A percentile compares a stretch with the other conserved stretches of the same genome.
Conservation (phyloP, 805 yeast genomes). For the Candida saitoana region DNA sequence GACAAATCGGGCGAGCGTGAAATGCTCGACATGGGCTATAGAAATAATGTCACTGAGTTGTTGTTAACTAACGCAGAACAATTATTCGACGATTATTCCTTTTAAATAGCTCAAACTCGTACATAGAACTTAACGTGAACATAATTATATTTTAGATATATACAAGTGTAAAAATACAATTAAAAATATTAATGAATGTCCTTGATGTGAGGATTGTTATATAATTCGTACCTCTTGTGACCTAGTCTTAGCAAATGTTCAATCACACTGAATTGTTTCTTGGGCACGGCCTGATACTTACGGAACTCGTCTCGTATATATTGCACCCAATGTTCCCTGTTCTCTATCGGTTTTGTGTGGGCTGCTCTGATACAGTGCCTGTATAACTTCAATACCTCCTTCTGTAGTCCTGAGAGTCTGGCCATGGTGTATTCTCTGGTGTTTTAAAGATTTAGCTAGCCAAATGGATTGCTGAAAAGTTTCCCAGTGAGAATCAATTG, state of each 20-base stretch:
- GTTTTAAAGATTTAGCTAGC: too few relatives aligned
- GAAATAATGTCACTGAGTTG: constrained; percentile 75
- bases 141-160: too few relatives aligned
- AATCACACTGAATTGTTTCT: constrained; percentile 78
- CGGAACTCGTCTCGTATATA: constrained; percentile 62
- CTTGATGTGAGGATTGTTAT: constrained; percentile 64
- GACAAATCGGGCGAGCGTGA: constrained; percentile 79
- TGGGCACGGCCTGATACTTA: constrained; percentile 52
- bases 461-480: background rate
- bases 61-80: constrained; percentile 48
- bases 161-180: too few relatives aligned
- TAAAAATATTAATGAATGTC: constrained; percentile 55
- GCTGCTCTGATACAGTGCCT: constrained; percentile 45
- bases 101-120: background rate
- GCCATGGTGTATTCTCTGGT: constrained; percentile 20
- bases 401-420: constrained; percentile 41
- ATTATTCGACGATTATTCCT: constrained; percentile 26
- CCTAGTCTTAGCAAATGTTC: constrained; percentile 84
- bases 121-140: background rate
- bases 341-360: constrained; percentile 45
- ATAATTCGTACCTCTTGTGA: constrained; percentile 64
- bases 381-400: constrained; percentile 48
- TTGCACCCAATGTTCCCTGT: constrained; percentile 36
- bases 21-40: constrained; percentile 74
- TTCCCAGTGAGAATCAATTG: background rate